Percentiles rank a stretch among this genome's conserved stretches.
phyloP scores from a whole-genome alignment of 139 green algal genomes.

The Chlorella vulgaris region DNA sequence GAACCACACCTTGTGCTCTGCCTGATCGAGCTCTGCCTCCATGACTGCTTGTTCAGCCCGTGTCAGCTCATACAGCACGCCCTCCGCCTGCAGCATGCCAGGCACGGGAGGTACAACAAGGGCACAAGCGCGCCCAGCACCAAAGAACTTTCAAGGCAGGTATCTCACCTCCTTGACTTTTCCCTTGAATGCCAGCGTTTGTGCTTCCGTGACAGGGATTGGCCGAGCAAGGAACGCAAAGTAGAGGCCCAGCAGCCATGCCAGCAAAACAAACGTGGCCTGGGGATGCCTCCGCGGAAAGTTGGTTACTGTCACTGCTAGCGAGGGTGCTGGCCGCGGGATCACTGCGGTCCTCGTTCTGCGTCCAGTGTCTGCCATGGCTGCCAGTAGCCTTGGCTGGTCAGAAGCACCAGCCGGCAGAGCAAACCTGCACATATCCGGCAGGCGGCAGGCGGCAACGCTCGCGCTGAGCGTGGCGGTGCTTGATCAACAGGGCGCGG shows the following conservation, averaged over 20 bases:
- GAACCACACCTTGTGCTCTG: constrained; percentile 55
- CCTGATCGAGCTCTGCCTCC: constrained; percentile 21
- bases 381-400: too few species aligned
- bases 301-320: not conserved
- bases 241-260: constrained; percentile 13
- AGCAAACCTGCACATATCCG: too few species aligned
- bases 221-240: constrained; percentile 7
- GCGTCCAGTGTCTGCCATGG: not conserved
- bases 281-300: not conserved
- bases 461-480: too few species aligned
- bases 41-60: not conserved
- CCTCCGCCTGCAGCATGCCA: constrained; percentile 2
- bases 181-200: not conserved
- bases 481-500: too few species aligned
- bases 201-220: not conserved
- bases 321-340: not conserved
- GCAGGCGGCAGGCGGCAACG: too few species aligned
- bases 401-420: too few species aligned
- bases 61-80: not conserved
- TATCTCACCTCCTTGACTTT: constrained; percentile 33
- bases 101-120: not conserved
- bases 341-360: not conserved
- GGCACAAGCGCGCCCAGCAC: not conserved
- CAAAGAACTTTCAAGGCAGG: too few species aligned
- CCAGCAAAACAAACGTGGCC: not conserved